Evolutionary conservation across 306 rosid species (phyloP).

Genomic region (Quillaja saponaria): DNA sequence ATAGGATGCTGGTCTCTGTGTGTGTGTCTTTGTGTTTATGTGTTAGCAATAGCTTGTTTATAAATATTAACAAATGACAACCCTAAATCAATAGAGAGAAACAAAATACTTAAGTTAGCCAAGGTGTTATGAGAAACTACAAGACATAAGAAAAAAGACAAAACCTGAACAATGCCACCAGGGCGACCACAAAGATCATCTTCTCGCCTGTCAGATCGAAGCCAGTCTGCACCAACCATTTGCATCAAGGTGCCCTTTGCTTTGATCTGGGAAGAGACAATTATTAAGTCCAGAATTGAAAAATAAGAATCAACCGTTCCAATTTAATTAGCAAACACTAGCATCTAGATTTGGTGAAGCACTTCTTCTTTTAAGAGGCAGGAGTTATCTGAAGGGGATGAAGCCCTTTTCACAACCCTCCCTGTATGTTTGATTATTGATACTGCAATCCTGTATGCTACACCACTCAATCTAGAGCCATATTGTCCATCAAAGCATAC

Average conservation of each 20-base stretch:
- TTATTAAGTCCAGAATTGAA: slow-evolving; percentile 1
- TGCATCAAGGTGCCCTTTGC: slow-evolving; percentile 68
- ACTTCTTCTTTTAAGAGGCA: neutral
- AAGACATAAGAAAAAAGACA: slow-evolving; percentile 10
- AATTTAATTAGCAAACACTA: slow-evolving; percentile 18
- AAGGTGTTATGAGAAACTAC: neutral
- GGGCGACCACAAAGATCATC: slow-evolving; percentile 71
- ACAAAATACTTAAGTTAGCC: neutral
- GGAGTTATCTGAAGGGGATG: neutral
- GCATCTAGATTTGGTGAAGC: slow-evolving; percentile 16
- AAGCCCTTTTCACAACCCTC: neutral
- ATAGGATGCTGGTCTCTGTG: neutral
- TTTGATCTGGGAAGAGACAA: slow-evolving; percentile 52
- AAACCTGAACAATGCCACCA: slow-evolving; percentile 72
- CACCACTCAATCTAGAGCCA: no score
- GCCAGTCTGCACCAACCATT: slow-evolving; percentile 88
- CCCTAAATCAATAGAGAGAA: neutral
- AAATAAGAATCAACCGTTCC: neutral
- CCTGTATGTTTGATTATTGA: neutral
- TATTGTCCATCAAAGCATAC: no score
- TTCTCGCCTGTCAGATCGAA: slow-evolving; percentile 59
- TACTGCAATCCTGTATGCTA: no score
- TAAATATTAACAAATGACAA: neutral
- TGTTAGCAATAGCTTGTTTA: no score
- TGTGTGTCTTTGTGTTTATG: no score